Percentiles rank a stretch among this genome's conserved stretches.
These are phyloP conservation scores for Jatropha podagrica DNA, from an alignment of 441 rosid species.

Conservation along the genomic window DNA sequence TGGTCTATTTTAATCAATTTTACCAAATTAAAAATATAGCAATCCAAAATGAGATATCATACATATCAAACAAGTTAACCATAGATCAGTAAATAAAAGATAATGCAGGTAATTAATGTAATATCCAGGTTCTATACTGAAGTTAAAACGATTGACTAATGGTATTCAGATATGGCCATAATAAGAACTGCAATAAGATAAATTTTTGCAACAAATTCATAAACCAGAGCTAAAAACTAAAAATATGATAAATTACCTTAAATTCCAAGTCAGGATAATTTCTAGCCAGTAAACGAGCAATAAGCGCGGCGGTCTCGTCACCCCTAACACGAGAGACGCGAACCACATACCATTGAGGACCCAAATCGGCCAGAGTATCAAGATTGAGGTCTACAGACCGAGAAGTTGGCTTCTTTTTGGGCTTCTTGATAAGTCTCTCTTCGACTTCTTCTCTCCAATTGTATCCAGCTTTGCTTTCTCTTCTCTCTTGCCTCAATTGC, in stretches of 20 bases:
- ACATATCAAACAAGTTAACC: not conserved
- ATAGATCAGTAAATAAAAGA: not conserved
- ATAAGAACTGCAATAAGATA: not conserved
- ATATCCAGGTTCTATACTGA: not conserved
- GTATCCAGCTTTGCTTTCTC: slow-evolving; percentile 60
- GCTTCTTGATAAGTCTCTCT: slow-evolving; percentile 62
- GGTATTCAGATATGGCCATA: not conserved
- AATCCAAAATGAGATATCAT: not conserved
- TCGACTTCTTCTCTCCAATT: slow-evolving; percentile 88
- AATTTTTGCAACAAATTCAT: no score
- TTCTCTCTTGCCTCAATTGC: slow-evolving; percentile 65
- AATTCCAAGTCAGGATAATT: slow-evolving; percentile 58
- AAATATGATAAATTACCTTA: slow-evolving; percentile 38
- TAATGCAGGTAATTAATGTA: not conserved
- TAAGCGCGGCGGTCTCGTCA: slow-evolving; percentile 54
- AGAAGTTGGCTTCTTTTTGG: slow-evolving; percentile 56
- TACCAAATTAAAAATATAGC: not conserved
- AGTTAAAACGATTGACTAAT: not conserved
- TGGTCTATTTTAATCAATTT: not conserved
- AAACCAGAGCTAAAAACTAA: not conserved
- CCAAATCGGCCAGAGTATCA: slow-evolving; percentile 58
- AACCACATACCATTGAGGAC: slow-evolving; percentile 82
- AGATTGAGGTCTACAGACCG: slow-evolving; percentile 69
- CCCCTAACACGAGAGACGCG: slow-evolving; percentile 57
- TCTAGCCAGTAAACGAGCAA: slow-evolving; percentile 55